These are phyloP conservation scores for Chrysanthemum lavandulifolium DNA, from an alignment of 129 eudicot genomes.

Conservation along the genomic window DNA sequence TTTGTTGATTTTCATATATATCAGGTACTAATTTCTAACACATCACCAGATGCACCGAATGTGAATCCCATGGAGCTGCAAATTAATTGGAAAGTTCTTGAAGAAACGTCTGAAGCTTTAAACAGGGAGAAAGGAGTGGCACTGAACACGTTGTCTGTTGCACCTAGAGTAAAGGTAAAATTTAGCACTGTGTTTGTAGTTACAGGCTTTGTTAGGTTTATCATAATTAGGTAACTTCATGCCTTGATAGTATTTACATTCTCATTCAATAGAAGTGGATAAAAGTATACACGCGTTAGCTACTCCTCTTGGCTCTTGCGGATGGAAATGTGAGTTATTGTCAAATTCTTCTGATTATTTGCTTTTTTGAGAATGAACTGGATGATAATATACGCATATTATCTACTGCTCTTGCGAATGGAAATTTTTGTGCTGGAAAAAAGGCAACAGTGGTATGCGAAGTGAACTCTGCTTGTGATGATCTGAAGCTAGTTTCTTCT, in stretches of 20 bases:
- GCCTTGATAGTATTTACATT: too few species aligned
- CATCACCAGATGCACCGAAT: background rate
- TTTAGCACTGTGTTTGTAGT: background rate
- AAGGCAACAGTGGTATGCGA: background rate
- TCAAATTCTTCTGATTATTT: background rate
- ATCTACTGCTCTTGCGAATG: background rate
- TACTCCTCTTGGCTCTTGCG: too few species aligned
- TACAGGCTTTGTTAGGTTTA: background rate
- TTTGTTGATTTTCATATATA: too few species aligned
- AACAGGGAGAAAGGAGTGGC: constrained; percentile 13
- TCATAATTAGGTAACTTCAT: too few species aligned
- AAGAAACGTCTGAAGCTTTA: constrained; percentile 27
- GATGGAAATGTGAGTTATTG: too few species aligned
- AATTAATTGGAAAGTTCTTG: constrained; percentile 24
- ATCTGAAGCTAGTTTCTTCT: background rate
- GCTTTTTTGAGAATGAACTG: background rate
- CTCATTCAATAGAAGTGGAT: too few species aligned
- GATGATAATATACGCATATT: background rate
- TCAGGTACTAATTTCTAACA: too few species aligned
- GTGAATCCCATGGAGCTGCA: constrained; percentile 9
- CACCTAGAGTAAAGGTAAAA: constrained; percentile 36
- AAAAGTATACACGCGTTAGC: too few species aligned
- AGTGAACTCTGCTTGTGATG: background rate
- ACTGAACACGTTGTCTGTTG: constrained; percentile 14
- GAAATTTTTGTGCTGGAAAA: background rate